A percentile compares a stretch with the other conserved stretches of the same genome.
These are phyloP conservation scores for Barbarea vulgaris DNA, from an alignment of 345 rosid species.

Conservation along the genomic window DNA sequence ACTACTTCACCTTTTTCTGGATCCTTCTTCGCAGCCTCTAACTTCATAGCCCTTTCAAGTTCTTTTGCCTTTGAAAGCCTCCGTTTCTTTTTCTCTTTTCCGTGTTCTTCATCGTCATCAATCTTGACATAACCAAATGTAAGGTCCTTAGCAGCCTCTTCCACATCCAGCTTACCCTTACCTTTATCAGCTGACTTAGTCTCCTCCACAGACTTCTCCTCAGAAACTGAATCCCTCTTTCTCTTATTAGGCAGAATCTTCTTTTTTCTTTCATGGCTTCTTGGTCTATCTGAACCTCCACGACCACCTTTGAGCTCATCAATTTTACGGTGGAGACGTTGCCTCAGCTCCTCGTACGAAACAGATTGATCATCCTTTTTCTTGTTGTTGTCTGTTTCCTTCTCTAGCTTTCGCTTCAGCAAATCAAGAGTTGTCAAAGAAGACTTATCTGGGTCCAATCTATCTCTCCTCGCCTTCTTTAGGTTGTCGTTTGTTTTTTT, in stretches of 20 bases:
- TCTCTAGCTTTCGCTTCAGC: slow-evolving; percentile 65
- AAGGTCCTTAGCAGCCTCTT: slow-evolving; percentile 78
- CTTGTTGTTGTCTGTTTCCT: slow-evolving; percentile 52
- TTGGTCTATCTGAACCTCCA: slow-evolving; percentile 39
- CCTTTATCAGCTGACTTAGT: slow-evolving; percentile 46
- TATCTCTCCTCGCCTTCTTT: slow-evolving; percentile 79
- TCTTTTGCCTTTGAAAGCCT: slow-evolving; percentile 65
- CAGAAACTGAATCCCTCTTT: slow-evolving; percentile 56
- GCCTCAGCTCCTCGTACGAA: slow-evolving; percentile 79
- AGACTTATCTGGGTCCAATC: slow-evolving; percentile 74
- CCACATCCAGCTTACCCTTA: slow-evolving; percentile 54
- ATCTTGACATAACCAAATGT: slow-evolving; percentile 71
- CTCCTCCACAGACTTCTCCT: slow-evolving; percentile 38
- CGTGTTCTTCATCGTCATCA: slow-evolving; percentile 58
- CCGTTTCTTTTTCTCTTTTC: slow-evolving; percentile 59
- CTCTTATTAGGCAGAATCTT: slow-evolving; percentile 53
- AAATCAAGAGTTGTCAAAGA: slow-evolving; percentile 61
- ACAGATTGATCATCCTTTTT: slow-evolving; percentile 46
- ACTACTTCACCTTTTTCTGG: slow-evolving; percentile 70
- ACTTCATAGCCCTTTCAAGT: slow-evolving; percentile 66
- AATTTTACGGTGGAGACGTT: slow-evolving; percentile 65
- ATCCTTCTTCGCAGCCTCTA: slow-evolving; percentile 73
- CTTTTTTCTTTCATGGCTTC: slow-evolving; percentile 35
- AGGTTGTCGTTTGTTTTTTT: slow-evolving; percentile 63
- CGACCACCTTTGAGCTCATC: slow-evolving; percentile 71